Evolutionary conservation across 805 yeast genomes (phyloP).

Genomic region (Barnettozyma siamensis): DNA sequence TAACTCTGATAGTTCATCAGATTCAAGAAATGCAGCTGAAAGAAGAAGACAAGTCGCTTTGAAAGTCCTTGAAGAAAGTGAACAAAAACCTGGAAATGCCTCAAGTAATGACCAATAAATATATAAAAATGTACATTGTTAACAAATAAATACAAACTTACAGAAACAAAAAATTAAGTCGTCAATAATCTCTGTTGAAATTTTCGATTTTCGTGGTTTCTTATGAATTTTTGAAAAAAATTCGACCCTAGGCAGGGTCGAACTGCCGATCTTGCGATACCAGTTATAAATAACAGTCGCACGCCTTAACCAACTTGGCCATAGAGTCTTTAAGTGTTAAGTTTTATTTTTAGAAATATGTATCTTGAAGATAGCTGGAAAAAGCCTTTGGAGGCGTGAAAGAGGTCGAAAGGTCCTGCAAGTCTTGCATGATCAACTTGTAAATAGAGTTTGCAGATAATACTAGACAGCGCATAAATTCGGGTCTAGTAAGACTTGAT

Average conservation of each 20-base stretch:
- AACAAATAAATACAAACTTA: neutral
- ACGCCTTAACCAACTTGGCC: conserved; percentile 38
- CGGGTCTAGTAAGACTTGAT: no score
- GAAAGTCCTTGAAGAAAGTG: conserved; percentile 64
- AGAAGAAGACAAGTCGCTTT: conserved; percentile 74
- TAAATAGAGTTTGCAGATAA: no score
- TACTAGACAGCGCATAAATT: no score
- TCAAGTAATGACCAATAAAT: conserved; percentile 31
- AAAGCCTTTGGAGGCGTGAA: no score
- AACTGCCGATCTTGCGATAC: conserved; percentile 44
- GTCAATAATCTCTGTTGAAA: neutral
- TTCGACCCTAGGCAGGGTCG: conserved; percentile 46
- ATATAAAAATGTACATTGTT: no score
- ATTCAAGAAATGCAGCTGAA: conserved; percentile 55
- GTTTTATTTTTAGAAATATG: no score
- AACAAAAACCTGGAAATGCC: neutral
- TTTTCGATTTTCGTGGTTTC: no score
- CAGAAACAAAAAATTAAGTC: neutral
- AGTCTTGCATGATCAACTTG: no score
- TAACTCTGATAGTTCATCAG: conserved; percentile 13
- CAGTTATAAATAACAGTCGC: conserved; percentile 34
- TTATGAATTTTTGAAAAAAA: conserved; percentile 7
- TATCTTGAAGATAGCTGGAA: no score
- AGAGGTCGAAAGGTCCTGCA: no score
- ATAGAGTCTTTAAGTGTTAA: conserved; percentile 20